These are phyloP conservation scores for Xylaria castorea DNA, from an alignment of 495 filamentous ascomycete species.

Conservation along the genomic window DNA sequence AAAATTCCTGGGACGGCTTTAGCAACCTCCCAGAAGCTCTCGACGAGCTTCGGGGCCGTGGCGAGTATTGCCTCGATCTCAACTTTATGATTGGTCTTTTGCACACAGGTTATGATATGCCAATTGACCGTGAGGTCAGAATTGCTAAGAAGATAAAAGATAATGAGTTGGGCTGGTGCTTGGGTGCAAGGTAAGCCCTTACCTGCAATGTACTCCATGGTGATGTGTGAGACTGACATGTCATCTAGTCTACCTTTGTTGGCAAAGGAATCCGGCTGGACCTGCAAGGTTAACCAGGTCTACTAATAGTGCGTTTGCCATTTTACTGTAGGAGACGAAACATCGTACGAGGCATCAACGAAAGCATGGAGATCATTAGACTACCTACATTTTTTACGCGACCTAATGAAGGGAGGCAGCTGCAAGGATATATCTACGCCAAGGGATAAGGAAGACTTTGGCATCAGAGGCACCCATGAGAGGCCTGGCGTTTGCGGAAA, in stretches of 20 bases:
- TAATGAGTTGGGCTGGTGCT: slow-evolving; percentile 96
- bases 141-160: slow-evolving; percentile 98
- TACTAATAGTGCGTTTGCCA: slow-evolving; percentile 37
- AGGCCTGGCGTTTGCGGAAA: slow-evolving; percentile 27
- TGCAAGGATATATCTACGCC: slow-evolving; percentile 15
- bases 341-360: neutral
- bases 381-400: slow-evolving; percentile 11
- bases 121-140: slow-evolving; percentile 90
- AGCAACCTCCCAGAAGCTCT: slow-evolving; percentile 72
- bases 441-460: slow-evolving; percentile 12
- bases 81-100: slow-evolving; percentile 93
- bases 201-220: neutral
- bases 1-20: slow-evolving; percentile 79
- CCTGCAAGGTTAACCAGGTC: slow-evolving; percentile 55
- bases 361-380: slow-evolving; percentile 23
- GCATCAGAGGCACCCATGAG: slow-evolving; percentile 3
- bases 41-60: slow-evolving; percentile 75
- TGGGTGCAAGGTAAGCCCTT: slow-evolving; percentile 83
- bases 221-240: slow-evolving; percentile 45
- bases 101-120: slow-evolving; percentile 98
- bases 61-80: slow-evolving; percentile 91
- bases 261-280: slow-evolving; percentile 54
- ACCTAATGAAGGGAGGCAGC: slow-evolving; percentile 8
- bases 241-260: slow-evolving; percentile 52
- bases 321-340: neutral